phyloP scores from a whole-genome alignment of 2,329 filamentous ascomycete genomes.

The Fusarium metavorans region DNA sequence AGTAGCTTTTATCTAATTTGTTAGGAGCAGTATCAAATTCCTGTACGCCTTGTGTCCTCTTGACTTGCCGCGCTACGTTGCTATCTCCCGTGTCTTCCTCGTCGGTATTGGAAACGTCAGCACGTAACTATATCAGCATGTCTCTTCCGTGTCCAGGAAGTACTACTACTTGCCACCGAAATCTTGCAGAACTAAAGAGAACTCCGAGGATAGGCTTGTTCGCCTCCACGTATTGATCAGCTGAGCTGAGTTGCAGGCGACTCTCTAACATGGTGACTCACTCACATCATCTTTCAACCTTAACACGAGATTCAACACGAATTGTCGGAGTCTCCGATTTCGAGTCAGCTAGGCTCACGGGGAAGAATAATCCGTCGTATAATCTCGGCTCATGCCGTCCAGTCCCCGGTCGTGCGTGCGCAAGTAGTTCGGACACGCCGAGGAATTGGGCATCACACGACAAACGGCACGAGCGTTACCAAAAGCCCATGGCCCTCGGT shows the following conservation, averaged over 20 bases:
- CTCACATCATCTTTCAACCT: not conserved
- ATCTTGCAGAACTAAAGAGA: not conserved
- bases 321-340: not conserved
- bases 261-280: not conserved
- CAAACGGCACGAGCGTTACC: not conserved
- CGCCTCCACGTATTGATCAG: not conserved
- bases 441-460: not conserved
- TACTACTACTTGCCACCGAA: not conserved
- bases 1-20: not conserved
- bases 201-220: not conserved
- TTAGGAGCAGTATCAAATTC: not conserved
- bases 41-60: not conserved
- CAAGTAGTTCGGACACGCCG: not conserved
- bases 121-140: not conserved
- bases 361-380: not conserved
- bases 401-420: not conserved
- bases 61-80: not conserved
- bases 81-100: not conserved
- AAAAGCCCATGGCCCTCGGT: not conserved
- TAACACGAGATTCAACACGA: not conserved
- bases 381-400: not conserved
- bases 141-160: not conserved
- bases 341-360: not conserved
- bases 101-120: not conserved
- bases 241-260: not conserved